These are phyloP conservation scores for Croton laevigatus DNA, from an alignment of 441 rosid species.

Conservation along the genomic window DNA sequence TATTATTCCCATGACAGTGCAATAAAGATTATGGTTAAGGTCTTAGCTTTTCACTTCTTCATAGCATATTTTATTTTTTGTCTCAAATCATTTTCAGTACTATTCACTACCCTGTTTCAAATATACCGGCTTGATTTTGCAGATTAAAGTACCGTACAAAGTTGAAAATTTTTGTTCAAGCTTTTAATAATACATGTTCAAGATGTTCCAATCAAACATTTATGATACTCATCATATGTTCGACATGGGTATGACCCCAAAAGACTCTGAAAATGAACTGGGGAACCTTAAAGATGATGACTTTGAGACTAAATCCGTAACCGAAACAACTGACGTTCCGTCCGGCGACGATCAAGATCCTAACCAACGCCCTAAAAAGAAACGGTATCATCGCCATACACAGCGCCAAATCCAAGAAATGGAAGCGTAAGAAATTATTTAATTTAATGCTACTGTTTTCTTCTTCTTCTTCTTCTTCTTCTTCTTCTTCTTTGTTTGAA, in stretches of 20 bases:
- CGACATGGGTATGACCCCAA: conserved; percentile 71
- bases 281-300: conserved; percentile 69
- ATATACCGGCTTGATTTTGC: not conserved
- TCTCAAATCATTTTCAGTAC: not conserved
- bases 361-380: conserved; percentile 69
- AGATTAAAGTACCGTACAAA: not conserved
- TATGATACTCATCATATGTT: conserved; percentile 64
- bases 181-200: conserved; percentile 6
- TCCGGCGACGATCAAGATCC: conserved; percentile 87
- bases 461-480: no score
- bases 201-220: conserved; percentile 70
- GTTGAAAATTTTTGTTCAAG: conserved; percentile 5
- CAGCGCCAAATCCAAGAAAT: conserved; percentile 94
- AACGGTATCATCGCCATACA: conserved; percentile 95
- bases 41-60: not conserved
- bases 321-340: conserved; percentile 59
- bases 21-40: not conserved
- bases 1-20: not conserved
- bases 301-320: conserved; percentile 72
- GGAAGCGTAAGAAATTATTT: conserved; percentile 62
- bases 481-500: no score
- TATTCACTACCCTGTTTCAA: not conserved
- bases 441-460: no score
- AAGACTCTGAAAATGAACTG: conserved; percentile 62
- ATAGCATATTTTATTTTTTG: no score